Base-by-base conservation (phyloP, 2,329 filamentous ascomycete species). In the Proliferodiscus dingleyae region DNA sequence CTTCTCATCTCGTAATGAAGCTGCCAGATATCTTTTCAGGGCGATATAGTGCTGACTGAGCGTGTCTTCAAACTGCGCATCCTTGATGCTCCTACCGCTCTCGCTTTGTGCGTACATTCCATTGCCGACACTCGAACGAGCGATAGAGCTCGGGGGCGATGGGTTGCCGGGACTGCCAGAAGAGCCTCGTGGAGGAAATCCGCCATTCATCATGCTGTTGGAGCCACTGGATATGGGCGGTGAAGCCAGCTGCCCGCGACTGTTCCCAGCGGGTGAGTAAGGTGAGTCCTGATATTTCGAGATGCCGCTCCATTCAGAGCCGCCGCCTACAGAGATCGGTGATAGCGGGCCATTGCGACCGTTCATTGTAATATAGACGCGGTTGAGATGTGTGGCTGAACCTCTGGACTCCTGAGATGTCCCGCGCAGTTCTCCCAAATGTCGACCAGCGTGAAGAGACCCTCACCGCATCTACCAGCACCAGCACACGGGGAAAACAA, bases 111-210 rank as follows among this genome's bases (percentile, higher is more conserved):
- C 71, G 72, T 83, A 89, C 52, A 84, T 66, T 49, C 78, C 78
- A 32, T 84, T 87, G 46, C 87, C 89, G 63, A 85, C 83, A 66
- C 89, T 96, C 41, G 88, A 94, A 53, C 87, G 78, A 52, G 86
- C 88, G 56, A 96, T 75, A 4, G 91, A 97, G 54, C 85, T 88
- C 21, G 93, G 91, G 44, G 91, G 90, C 41, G 91, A 96, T 42
- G 91, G 80, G 21, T 75, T 78, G 55, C 77, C 78, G 51, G 78
- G 60, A 78, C 79, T 55, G 68, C 69, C 59, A 28, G 65, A 68
- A 58, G 56, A 66, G 58, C 55, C 56, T 65, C 69, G 67, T 24
- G 75, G 64, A 41, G 77, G 70, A 60, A 78, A 81, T 54, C 68
- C 60, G 59, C 73, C 76, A 67, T 80, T 84, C 71, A 84, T 80